Base-by-base conservation (phyloP, 345 rosid species). In the Lepidium didymum region DNA sequence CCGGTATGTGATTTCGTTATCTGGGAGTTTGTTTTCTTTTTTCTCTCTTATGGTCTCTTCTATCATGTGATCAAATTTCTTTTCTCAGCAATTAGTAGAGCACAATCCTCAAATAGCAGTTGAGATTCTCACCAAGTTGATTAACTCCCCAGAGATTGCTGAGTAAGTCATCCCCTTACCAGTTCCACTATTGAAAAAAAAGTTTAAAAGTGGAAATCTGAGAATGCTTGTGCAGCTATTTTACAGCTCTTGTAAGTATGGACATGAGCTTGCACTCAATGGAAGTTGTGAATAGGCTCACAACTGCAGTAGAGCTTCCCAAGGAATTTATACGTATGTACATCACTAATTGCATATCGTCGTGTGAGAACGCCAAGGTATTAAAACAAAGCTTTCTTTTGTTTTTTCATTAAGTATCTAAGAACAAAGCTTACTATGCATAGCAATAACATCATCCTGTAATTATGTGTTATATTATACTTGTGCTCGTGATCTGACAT, bases 251-350 rank as follows among this genome's bases (percentile, higher is more conserved):
- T 56, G 97, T 86, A 77, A 81, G 75, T 77, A 94, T 94, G 99
- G 99, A 94, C 29, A 91, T 89, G 96, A 94, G 99, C 78, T 85
- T 91, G 41, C 96, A 87, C 77, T 94, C 97, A 9, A 89, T 91
- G 99, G 99, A 94, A 83, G 99, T 94, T 67, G 97, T 94, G 75
- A 94, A 94, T 88, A 76, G 96, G 80, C 99, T 94, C 49, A 91
- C 99, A 33, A 88, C 96, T 59, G 86, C 90, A 21, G 99, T 94
- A 69, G 90, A 87, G 67, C 87, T 94, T 75, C 97, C 97, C 29
- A 91, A 88, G 74, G 97, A 91, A 65, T 94, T 91, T 69, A 82
- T 94, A 11, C 87, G 91, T 71, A 70, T 82, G 82, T 94, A 94
- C 81, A 91, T 91, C 84, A 91, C 96, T 63, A 94, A 89, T 71